Evolutionary conservation across 495 filamentous ascomycete genomes (phyloP), one percentile per base, ranked within the genome.

Genomic region (Penicillium pulvis): DNA sequence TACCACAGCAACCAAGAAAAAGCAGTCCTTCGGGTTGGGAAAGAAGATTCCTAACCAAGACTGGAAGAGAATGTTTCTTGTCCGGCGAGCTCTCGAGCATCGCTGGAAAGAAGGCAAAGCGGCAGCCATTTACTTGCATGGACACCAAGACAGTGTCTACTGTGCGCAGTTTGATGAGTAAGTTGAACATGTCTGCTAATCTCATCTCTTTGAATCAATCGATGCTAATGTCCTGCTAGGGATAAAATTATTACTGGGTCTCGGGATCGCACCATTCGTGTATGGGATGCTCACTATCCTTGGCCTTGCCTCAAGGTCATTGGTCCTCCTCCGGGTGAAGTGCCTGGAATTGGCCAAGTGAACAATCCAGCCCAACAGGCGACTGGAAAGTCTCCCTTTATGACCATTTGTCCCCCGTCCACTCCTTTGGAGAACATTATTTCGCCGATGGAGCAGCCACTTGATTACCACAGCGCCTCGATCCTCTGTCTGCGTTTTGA

Each of bases 141-240:
- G 95, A 1, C 94, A 98, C 66, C 83, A 83, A 11, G 94, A 98
- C 71, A 96, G 91, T 60, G 93, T 98, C 24, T 98, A 98, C 74
- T 98, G 94, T 71, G 85, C 93, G 41, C 94, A 98, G 69, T 98
- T 97, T 75, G 94, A 98, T 70, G 93, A 98, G 89, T 91, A 84
- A 58, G 88, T 75, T 53, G 11, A 9, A 30, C 56, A 33, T 52
- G 33, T 8, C 10, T 56, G 12, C 56, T 6, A 8, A 17, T 30
- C 33, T 19, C 24, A 28, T 17, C 6, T 14, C n/a, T 26, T 54
- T 51, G 16, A 10, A 35, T 16, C 44, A 14, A 23, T 2, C 2
- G 20, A 56, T 47, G 51, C 51, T 54, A 55, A 52, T 62, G 35
- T 5, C 12, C 33, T 35, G 43, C 23, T 45, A 94, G 90, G 70